Evolutionary conservation across 495 filamentous ascomycete genomes (phyloP).

Genomic region (Penicillium verhagenii): DNA sequence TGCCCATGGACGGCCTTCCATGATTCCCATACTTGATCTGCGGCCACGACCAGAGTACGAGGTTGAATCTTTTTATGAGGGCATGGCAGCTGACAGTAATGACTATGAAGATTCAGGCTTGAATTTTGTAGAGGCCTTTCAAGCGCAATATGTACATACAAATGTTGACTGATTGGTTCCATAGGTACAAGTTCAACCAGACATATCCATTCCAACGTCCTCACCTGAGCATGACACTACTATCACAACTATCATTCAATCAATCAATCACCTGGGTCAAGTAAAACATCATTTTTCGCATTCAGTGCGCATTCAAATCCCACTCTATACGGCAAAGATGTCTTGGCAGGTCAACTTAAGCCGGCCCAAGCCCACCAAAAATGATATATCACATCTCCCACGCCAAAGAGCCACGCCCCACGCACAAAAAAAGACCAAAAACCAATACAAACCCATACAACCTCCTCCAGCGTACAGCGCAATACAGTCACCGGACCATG

Average conservation of each 20-base stretch:
- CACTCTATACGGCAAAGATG: neutral
- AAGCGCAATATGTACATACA: conserved; percentile 9
- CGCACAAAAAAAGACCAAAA: neutral
- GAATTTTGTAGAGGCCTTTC: conserved; percentile 21
- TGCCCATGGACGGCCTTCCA: conserved; percentile 78
- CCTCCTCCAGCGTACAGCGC: neutral
- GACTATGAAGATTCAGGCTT: conserved; percentile 8
- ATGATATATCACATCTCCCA: conserved; percentile 4
- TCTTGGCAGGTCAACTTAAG: neutral
- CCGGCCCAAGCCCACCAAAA: neutral
- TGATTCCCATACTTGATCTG: conserved; percentile 70
- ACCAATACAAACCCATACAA: neutral
- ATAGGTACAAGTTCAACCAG: too few relatives aligned
- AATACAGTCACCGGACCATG: neutral
- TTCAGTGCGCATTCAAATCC: neutral
- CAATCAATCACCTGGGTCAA: too few relatives aligned
- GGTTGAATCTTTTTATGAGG: neutral
- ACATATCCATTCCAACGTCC: too few relatives aligned
- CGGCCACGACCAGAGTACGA: conserved; percentile 14
- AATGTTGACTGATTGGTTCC: conserved; percentile 4
- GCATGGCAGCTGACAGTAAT: neutral
- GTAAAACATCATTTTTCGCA: too few relatives aligned
- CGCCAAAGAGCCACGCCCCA: neutral
- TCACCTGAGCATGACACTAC: too few relatives aligned
- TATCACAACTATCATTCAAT: too few relatives aligned